phyloP scores from a whole-genome alignment of 495 filamentous ascomycete species.

The Cenococcum geophilum region DNA sequence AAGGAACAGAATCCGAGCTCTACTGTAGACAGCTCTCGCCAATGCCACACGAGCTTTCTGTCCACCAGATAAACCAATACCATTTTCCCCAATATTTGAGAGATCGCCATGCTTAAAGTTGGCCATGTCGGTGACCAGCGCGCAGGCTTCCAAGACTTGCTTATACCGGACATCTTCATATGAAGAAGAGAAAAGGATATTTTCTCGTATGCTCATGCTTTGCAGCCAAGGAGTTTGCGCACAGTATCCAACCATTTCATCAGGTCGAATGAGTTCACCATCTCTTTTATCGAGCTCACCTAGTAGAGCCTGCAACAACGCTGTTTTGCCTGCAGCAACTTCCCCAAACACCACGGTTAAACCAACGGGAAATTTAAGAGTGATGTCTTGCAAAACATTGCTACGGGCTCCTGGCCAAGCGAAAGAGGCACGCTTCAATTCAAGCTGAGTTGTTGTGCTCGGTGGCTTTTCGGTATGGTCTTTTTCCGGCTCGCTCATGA shows the following conservation, averaged over 20 bases:
- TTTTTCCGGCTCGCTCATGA: slow-evolving; percentile 79
- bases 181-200: slow-evolving; percentile 69
- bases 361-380: slow-evolving; percentile 54
- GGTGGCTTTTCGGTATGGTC: slow-evolving; percentile 40
- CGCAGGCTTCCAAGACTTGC: slow-evolving; percentile 38
- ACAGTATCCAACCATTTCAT: slow-evolving; percentile 72
- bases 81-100: slow-evolving; percentile 41
- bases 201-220: slow-evolving; percentile 83
- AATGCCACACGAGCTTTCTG: slow-evolving; percentile 40
- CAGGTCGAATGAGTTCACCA: slow-evolving; percentile 55
- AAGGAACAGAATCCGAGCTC: slow-evolving; percentile 35
- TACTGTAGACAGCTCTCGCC: slow-evolving; percentile 40
- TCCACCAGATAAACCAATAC: slow-evolving; percentile 39
- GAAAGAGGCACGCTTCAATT: slow-evolving; percentile 60
- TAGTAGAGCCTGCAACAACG: slow-evolving; percentile 68
- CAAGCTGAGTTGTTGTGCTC: slow-evolving; percentile 40
- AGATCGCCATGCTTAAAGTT: slow-evolving; percentile 40
- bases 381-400: slow-evolving; percentile 58
- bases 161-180: slow-evolving; percentile 59
- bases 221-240: slow-evolving; percentile 85
- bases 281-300: slow-evolving; percentile 65
- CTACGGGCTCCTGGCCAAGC: slow-evolving; percentile 63
- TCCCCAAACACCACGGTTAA: slow-evolving; percentile 64
- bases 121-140: slow-evolving; percentile 37
- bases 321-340: slow-evolving; percentile 76